Base-by-base conservation (phyloP, 441 rosid genomes). In the Bocquillonia castaneifolia region DNA sequence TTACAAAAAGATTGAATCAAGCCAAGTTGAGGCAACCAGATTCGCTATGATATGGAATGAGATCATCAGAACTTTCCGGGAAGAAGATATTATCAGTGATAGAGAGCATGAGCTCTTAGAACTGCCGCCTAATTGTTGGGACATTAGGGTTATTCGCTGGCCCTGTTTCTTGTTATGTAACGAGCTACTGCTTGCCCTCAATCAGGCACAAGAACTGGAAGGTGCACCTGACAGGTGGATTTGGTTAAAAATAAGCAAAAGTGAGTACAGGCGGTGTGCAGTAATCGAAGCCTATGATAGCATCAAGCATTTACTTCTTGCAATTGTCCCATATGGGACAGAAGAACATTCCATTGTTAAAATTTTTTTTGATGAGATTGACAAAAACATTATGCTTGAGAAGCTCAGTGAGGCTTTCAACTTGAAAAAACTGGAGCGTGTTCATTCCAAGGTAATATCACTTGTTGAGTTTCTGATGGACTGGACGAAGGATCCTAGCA, bases 1-100 rank as follows among this genome's bases (percentile, higher is more conserved):
- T n/a, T 86, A 79, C 78, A 86, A 67, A 80, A 93, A 90, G 82
- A 87, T 93, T 23, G 98, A 93, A 82, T 89, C 96, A 25, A 85
- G 81, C 75, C 93, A 85, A 66, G 85, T 86, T 12, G 96, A 88
- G 83, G 93, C 97, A 40, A 81, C 77, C 71, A 93, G 80, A 74
- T 93, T 93, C 80, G 96, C 98, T 17, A 74, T 90, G 84, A 81
- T 93, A 59, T 93, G 98, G 98, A 90, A 93, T 77, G 93, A 90
- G 87, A 83, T 93, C 20, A 85, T 93, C 72, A 47, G 73, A 42
- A 85, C 82, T 66, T 90, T 93, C 78, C 80, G 98, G 81, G 98
- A 93, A 77, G 98, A 93, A 73, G 98, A 93, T 85, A 86, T 90
- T 48, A 80, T 93, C 70, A 85, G 90, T 72, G 90, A 93, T 76